phyloP scores from a whole-genome alignment of 805 yeast genomes.

The Ogataea populi-albae region DNA sequence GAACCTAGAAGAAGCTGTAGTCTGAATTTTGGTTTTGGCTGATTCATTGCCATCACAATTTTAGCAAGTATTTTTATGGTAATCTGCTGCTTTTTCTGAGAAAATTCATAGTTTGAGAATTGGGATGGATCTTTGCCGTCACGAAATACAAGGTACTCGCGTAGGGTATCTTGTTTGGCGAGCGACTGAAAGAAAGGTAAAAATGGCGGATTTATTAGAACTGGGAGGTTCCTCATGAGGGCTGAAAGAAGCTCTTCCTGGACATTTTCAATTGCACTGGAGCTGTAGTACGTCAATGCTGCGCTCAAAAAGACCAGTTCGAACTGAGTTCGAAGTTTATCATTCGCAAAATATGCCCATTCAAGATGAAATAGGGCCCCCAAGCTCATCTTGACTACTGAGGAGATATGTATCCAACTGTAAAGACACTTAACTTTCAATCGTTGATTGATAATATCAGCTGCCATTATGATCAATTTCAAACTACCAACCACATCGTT shows the following conservation, averaged over 20 bases:
- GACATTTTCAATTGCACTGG: slow-evolving; percentile 6
- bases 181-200: slow-evolving; percentile 15
- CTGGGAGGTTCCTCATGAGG: slow-evolving; percentile 20
- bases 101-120: slow-evolving; percentile 16
- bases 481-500: slow-evolving; percentile 15
- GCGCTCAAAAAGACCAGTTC: slow-evolving; percentile 26
- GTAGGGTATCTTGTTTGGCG: slow-evolving; percentile 8
- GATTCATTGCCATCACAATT: slow-evolving; percentile 17
- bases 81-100: slow-evolving; percentile 15
- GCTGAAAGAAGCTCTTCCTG: slow-evolving; percentile 12
- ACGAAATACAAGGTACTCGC: slow-evolving; percentile 17
- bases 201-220: slow-evolving; percentile 11
- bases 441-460: slow-evolving; percentile 9
- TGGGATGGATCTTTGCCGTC: slow-evolving; percentile 21
- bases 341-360: slow-evolving; percentile 30
- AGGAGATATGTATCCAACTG: slow-evolving; percentile 22
- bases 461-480: slow-evolving; percentile 17
- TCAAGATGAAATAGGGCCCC: slow-evolving; percentile 27
- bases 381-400: slow-evolving; percentile 11
- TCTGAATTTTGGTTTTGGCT: not conserved
- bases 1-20: slow-evolving; percentile 5
- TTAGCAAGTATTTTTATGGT: slow-evolving; percentile 22
- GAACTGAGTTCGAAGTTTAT: slow-evolving; percentile 12
- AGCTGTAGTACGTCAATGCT: slow-evolving; percentile 15
- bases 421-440: slow-evolving; percentile 16